Conservation (phyloP, 108 stramenopile genomes). For the Cyclostephanos tholiformis region DNA sequence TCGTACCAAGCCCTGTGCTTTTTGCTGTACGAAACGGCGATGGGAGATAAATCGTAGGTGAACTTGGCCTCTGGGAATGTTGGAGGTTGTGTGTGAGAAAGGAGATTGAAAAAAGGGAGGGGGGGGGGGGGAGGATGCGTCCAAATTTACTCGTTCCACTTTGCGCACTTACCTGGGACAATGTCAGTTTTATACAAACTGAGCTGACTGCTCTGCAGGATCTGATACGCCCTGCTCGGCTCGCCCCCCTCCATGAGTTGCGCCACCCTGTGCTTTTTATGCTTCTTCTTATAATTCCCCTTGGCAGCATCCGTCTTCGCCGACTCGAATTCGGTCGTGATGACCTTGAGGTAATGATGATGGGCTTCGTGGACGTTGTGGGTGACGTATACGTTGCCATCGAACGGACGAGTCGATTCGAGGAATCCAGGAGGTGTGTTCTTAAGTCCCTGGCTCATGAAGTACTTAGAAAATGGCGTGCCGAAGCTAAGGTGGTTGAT, state of each 20-base stretch:
- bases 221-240: conserved; percentile 65
- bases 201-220: conserved; percentile 78
- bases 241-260: conserved; percentile 10
- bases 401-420: conserved; percentile 66
- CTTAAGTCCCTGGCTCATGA: conserved; percentile 37
- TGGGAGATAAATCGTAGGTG: conserved; percentile 89
- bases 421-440: conserved; percentile 59
- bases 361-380: conserved; percentile 86
- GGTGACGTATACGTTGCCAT: conserved; percentile 88
- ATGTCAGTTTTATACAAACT: conserved; percentile 69
- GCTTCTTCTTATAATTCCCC: conserved; percentile 11
- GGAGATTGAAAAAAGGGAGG: neutral
- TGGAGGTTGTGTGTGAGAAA: neutral
- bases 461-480: conserved; percentile 53
- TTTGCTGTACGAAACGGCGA: conserved; percentile 78
- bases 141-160: neutral
- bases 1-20: conserved; percentile 87
- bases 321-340: conserved; percentile 76
- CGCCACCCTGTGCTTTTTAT: neutral
- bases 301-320: conserved; percentile 5
- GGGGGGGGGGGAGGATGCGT: neutral
- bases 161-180: conserved; percentile 53
- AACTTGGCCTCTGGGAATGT: conserved; percentile 74
- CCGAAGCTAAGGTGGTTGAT: conserved; percentile 90
- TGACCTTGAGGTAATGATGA: conserved; percentile 97